These are phyloP conservation scores for Raphanus hybrid DNA, from an alignment of 441 rosid species.

Conservation along the genomic window DNA sequence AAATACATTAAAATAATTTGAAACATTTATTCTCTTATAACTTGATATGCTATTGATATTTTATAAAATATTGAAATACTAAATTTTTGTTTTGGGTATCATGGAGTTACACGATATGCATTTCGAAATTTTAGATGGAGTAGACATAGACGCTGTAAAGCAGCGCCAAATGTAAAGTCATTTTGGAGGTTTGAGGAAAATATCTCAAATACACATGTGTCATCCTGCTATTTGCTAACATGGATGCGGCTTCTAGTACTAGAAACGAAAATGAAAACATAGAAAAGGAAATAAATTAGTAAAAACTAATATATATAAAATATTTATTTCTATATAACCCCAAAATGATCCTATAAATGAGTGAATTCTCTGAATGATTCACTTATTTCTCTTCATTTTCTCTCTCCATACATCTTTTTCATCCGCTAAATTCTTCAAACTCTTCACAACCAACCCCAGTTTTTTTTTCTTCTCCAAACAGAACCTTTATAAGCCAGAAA, in stretches of 20 bases:
- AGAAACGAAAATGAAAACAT: conserved; percentile 5
- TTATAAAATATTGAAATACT: background rate
- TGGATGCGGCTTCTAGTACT: conserved; percentile 49
- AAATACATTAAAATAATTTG: background rate
- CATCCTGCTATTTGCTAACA: conserved; percentile 4
- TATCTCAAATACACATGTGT: conserved; percentile 39
- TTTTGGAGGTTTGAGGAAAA: conserved; percentile 23
- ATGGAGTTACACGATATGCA: conserved; percentile 68
- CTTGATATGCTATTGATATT: background rate
- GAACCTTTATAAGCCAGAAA: conserved; percentile 26
- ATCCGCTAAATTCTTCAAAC: background rate
- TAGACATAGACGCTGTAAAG: background rate
- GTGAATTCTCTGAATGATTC: conserved; percentile 39
- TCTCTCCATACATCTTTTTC: background rate
- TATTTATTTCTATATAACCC: conserved; percentile 28
- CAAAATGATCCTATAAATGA: conserved; percentile 66
- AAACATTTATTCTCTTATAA: background rate
- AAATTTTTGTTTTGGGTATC: conserved; percentile 46
- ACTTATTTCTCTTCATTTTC: background rate
- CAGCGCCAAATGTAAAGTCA: conserved; percentile 41
- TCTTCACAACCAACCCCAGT: conserved; percentile 13
- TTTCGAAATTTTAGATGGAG: conserved; percentile 4
- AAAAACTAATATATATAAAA: conserved; percentile 18
- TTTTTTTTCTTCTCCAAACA: conserved; percentile 7
- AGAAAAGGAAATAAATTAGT: background rate